Base-by-base conservation (phyloP, 2,329 filamentous ascomycete genomes). In the Fusarium nygamai region DNA sequence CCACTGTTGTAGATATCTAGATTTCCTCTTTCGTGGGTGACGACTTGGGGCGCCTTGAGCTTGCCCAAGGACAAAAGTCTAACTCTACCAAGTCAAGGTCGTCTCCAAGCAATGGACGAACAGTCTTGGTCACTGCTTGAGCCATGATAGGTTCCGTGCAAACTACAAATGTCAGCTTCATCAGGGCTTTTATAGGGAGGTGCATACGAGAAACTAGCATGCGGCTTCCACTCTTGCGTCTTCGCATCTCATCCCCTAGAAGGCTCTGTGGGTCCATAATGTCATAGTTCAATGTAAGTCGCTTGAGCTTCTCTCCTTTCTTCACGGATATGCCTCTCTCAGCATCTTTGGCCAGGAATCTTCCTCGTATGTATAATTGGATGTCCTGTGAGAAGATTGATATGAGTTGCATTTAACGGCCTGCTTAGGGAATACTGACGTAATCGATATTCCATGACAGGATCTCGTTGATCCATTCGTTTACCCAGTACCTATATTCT, bases 401-500 rank as follows among this genome's bases (percentile, higher is more conserved):
- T 34, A 13, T 60, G 12, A 22, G 31, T 51, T 51, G 8, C 29
- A 44, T 31, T 38, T 3, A 51, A 24, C n/a, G 44, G 33, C 19
- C 24, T 44, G 38, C 8, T 3, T 3, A 29, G 24, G 29, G 16
- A 1, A 41, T 19, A 27, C 12, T 51, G 8, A 65, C 63, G n/a
- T 65, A 65, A 22, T 65, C 43, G 16, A 65, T 61, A 29, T 65
- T 61, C 63, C 39, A 61, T 41, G 56, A 65, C 11, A 65, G 31
- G 17, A 65, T 53, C 29, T 65, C 56, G 33, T 65, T 61, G 31
- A 65, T 65, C 63, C 56, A 65, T 60, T 65, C 39, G n/a, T 54
- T 59, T 6, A 65, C 63, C 56, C 39, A 65, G 29, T 60, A 60
- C 44, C 63, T 59, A 31, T 65, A 61, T 33, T 61, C 63, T 65